Evolutionary conservation across 2,329 filamentous ascomycete genomes (phyloP), one percentile per base, ranked within the genome.

Genomic region (Alternaria panax): DNA sequence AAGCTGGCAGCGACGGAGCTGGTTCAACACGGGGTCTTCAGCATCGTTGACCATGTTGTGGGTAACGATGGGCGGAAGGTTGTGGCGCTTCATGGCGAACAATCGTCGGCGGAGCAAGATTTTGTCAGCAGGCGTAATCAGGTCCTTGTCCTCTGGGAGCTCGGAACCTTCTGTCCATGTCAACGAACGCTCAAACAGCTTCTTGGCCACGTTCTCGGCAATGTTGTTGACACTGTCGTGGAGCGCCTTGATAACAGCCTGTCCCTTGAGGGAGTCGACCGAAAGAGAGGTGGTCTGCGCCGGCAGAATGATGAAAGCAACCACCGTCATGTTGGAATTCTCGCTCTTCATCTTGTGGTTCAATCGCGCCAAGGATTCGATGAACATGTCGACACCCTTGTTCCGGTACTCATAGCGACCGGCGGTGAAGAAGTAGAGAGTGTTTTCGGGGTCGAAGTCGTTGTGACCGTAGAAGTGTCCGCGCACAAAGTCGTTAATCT

Each of bases 381-480:
- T 96, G 80, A 98, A 99, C 95, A 99, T 98, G 80, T 99, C 95
- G 9, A 97, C 94, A 74, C 95, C 95, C 82, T 99, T 99, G 77
- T 99, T 99, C 66, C 95, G 86, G 85, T 94, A 99, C 80, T 99
- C 95, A 75, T 99, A 99, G 64, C 95, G 91, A 60, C 95, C 95
- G 7, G 95, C 91, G 4, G 93, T 99, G 84, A 99, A 99, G 81
- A 98, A 90, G 81, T 97, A 99, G 34, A 99, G 86, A 0, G 95
- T 99, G 80, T 98, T 97, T 61, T 98, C 93, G 14, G 93, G 89
- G 63, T 97, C 92, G 68, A 98, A 98, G 76, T 99, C 93, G 77
- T 97, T 96, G 81, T 98, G 93, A 11, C 95, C 95, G 75, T 98
- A 98, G 80, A 99, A 99, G 78, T 99, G 95, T 11, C 95, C 95